Base-by-base conservation (phyloP, 164 flowering plant species). In the Tinospora cordifolia region DNA sequence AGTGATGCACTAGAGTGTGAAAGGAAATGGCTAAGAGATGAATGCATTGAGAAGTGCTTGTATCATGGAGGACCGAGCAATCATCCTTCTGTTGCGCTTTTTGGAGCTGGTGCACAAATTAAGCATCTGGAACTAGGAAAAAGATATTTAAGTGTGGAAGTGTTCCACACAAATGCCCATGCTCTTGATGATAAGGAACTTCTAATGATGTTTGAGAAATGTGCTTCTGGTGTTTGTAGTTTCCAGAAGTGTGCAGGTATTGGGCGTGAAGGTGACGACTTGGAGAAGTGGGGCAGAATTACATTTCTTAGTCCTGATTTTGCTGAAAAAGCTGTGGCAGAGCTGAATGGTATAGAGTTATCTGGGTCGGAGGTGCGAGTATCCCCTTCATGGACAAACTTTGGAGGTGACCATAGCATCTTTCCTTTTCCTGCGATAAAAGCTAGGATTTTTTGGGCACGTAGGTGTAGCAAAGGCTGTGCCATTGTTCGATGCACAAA, bases 41-140 rank as follows among this genome's bases (percentile, higher is more conserved):
- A 95, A 78, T 92, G 99, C 81, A 51, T 81, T 69, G 96, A 92
- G 81, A 90, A 86, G 76, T 85, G 80, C 71, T 67, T 95, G 69
- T 88, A 84, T 74, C 84, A 74, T 72, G 97, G 82, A 41, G 84
- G 86, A 38, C 73, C 78, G 51, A 84, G 83, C 73, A 69, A 66
- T 41, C 76, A 82, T 38, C 83, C 92, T 15, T 74, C 99, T 62
- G 69, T 87, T 3, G 99, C 99, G 25, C 77, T 95, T 24, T 82
- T 95, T 81, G 99, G 99, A 75, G 82, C 90, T 81, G 98, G 99
- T 76, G 99, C 94, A 63, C 85, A 82, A 80, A 86, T 95, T 63
- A 90, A 81, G 81, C 94, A 92, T 80, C 77, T 95, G 69, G 99
- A 95, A 75, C 86, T 95, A 66, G 84, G 87, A 21, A 87, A 84